A percentile compares a stretch with the other conserved stretches of the same genome.
Evolutionary conservation across 164 flowering plant genomes (phyloP).

Genomic region (Nymphaea thermarum): DNA sequence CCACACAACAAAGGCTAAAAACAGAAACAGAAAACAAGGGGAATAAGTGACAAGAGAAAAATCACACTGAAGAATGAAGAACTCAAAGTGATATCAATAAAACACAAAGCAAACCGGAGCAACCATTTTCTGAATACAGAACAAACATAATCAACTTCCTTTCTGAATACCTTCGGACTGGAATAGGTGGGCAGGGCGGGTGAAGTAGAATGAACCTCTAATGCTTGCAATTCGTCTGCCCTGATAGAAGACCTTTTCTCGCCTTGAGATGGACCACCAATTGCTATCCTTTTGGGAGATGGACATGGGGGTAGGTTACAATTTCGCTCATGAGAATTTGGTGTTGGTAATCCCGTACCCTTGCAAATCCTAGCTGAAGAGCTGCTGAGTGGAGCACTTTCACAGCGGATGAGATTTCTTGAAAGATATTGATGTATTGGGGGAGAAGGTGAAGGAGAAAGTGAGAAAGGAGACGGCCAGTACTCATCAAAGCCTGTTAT

Average conservation of each 20-base stretch:
- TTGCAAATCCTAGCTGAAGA: constrained; percentile 27
- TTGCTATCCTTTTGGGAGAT: constrained; percentile 26
- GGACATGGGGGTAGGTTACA: constrained; percentile 48
- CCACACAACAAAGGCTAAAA: constrained; percentile 30
- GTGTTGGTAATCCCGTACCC: constrained; percentile 16
- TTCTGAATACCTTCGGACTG: constrained; percentile 45
- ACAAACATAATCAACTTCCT: background rate
- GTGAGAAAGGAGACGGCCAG: constrained; percentile 45
- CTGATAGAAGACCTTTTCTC: constrained; percentile 3
- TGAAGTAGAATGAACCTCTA: constrained; percentile 17
- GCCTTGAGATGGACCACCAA: constrained; percentile 15
- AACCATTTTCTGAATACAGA: background rate
- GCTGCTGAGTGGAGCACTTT: constrained; percentile 68
- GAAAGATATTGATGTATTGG: constrained; percentile 29
- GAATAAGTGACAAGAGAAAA: background rate
- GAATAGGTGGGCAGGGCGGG: constrained; percentile 1
- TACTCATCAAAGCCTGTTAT: constrained; percentile 46
- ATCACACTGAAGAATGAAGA: background rate
- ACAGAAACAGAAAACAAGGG: background rate
- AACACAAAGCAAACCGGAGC: background rate
- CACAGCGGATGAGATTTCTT: constrained; percentile 50
- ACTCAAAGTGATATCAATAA: background rate
- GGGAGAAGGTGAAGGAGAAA: constrained; percentile 68
- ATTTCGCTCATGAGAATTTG: constrained; percentile 7
- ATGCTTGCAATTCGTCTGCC: constrained; percentile 6